A percentile compares a stretch with the other conserved stretches of the same genome.
phyloP scores from a whole-genome alignment of 257 asterid species.

The Buddleja alternifolia region DNA sequence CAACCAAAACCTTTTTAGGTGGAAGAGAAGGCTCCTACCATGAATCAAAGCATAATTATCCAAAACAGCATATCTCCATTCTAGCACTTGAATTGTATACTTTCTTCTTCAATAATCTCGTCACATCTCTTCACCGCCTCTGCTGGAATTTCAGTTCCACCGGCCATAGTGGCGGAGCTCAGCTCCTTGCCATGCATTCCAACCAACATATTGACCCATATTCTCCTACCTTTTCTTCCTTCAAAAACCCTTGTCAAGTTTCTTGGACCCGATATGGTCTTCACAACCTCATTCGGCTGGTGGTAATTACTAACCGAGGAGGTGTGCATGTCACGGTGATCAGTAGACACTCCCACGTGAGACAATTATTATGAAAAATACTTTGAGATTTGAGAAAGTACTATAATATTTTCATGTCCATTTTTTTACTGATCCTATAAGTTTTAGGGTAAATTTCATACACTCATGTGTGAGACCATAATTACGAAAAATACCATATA shows the following conservation, averaged over 20 bases:
- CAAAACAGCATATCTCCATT: slow-evolving; percentile 76
- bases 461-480: neutral
- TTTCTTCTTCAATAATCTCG: slow-evolving; percentile 86
- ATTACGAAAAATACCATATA: too few species aligned
- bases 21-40: slow-evolving; percentile 80
- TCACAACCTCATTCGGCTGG: slow-evolving; percentile 67
- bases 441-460: neutral
- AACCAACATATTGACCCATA: slow-evolving; percentile 87
- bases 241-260: slow-evolving; percentile 67
- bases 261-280: slow-evolving; percentile 65
- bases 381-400: slow-evolving; percentile 1
- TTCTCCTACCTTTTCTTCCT: slow-evolving; percentile 72
- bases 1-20: slow-evolving; percentile 78
- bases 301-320: too few species aligned
- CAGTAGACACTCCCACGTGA: too few species aligned
- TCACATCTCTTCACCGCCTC: slow-evolving; percentile 67
- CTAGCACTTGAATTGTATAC: slow-evolving; percentile 89
- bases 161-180: slow-evolving; percentile 81
- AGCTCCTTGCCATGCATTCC: slow-evolving; percentile 88
- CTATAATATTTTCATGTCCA: too few species aligned
- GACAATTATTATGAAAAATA: too few species aligned
- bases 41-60: slow-evolving; percentile 75
- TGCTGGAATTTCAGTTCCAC: slow-evolving; percentile 64
- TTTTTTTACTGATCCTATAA: too few species aligned
- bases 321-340: slow-evolving; percentile 62